phyloP scores from a whole-genome alignment of 2,329 filamentous ascomycete genomes.

The Hymenotorrendiella dingleyae region DNA sequence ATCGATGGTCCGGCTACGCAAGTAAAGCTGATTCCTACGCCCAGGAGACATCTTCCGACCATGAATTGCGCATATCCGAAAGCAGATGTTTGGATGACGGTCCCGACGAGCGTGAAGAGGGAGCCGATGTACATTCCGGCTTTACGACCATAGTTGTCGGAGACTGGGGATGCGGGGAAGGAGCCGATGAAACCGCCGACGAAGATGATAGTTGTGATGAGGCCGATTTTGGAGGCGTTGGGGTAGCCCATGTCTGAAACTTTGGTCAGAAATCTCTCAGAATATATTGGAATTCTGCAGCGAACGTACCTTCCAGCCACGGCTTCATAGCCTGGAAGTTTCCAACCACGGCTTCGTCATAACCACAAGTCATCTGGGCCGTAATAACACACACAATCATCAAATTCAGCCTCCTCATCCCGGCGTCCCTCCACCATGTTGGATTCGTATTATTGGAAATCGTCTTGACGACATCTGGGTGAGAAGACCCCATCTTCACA shows the following conservation, averaged over 20 bases:
- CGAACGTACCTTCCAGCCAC: conserved; percentile 9
- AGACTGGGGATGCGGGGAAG: conserved; percentile 6
- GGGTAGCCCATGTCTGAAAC: conserved; percentile 9
- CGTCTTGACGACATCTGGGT: conserved; percentile 7
- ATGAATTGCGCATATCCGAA: conserved; percentile 33
- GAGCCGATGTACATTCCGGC: conserved; percentile 12
- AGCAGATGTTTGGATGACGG: conserved; percentile 34
- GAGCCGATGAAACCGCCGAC: conserved; percentile 15
- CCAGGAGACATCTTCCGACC: conserved; percentile 35
- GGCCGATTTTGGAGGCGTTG: conserved; percentile 11
- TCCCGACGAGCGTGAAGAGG: conserved; percentile 37
- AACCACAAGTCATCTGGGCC: conserved; percentile 15
- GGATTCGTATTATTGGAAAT: conserved; percentile 13
- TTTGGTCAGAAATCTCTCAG: background rate
- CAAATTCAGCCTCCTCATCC: conserved; percentile 10
- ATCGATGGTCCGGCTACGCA: conserved; percentile 8
- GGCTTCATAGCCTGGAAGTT: conserved; percentile 17
- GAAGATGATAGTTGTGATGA: conserved; percentile 14
- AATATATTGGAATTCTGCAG: background rate
- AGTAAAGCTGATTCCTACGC: conserved; percentile 28
- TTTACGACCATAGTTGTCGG: conserved; percentile 20
- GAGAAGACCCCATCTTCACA: conserved; percentile 3
- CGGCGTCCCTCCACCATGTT: conserved; percentile 12
- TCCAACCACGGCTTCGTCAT: conserved; percentile 12
- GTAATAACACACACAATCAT: conserved; percentile 10